Conservation (phyloP, 495 filamentous ascomycete genomes). For the Daldinia grandis region DNA sequence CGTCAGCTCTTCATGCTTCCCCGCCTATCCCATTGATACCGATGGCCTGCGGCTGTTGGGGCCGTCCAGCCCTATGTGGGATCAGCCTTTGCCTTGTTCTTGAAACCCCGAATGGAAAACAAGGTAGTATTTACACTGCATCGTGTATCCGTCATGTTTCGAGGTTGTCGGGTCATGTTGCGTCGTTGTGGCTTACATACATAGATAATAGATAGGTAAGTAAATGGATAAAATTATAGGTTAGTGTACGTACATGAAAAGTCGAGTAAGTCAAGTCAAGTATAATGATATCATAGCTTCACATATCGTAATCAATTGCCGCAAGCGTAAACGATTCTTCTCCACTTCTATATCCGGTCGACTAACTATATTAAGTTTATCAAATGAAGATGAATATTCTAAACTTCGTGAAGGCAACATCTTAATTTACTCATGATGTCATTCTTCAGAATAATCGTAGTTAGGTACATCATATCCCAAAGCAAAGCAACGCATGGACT, state of each 20-base stretch:
- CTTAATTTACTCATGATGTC: slow-evolving; percentile 9
- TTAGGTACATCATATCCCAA: background rate
- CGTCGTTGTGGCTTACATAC: background rate
- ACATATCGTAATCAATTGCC: slow-evolving; percentile 26
- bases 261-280: background rate
- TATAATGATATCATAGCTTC: slow-evolving; percentile 28
- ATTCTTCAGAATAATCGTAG: background rate
- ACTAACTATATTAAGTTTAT: slow-evolving; percentile 24
- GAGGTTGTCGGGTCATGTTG: background rate
- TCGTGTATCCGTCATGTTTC: background rate
- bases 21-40: slow-evolving; percentile 12
- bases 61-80: slow-evolving; percentile 35
- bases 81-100: slow-evolving; percentile 34
- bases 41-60: slow-evolving; percentile 11
- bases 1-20: slow-evolving; percentile 25
- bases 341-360: slow-evolving; percentile 17
- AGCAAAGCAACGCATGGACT: too few relatives aligned
- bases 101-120: background rate
- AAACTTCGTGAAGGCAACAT: background rate
- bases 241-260: too few relatives aligned
- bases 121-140: slow-evolving; percentile 5
- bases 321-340: slow-evolving; percentile 11
- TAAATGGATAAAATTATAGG: too few relatives aligned
- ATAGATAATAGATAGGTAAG: too few relatives aligned
- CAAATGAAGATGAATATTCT: slow-evolving; percentile 25